Evolutionary conservation across 2,329 filamentous ascomycete species (phyloP).

Genomic region (Scortechinia acanthostroma): DNA sequence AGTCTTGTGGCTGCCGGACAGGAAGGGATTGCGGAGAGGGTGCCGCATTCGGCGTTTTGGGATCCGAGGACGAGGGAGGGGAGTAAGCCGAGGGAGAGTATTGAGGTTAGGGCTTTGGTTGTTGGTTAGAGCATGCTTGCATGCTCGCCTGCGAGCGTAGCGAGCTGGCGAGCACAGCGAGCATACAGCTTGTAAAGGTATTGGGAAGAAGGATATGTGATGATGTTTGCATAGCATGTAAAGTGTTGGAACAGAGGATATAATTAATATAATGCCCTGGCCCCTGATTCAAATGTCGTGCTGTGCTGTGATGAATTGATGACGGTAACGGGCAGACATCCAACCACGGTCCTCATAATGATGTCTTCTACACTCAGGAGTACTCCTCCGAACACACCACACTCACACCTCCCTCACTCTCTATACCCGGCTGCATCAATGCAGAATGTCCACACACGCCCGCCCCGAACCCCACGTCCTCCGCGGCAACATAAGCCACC

Average conservation of each 20-base stretch:
- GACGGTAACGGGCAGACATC: too few relatives aligned
- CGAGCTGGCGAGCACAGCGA: too few relatives aligned
- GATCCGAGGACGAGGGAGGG: constrained; percentile 43
- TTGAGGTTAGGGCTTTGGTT: constrained; percentile 56
- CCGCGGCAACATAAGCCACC: neutral
- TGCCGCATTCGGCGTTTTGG: constrained; percentile 44
- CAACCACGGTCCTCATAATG: too few relatives aligned
- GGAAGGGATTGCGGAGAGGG: constrained; percentile 30
- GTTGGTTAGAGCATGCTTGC: too few relatives aligned
- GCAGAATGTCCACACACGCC: too few relatives aligned
- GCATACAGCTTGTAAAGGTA: too few relatives aligned
- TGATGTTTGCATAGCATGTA: neutral
- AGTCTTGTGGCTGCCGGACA: constrained; percentile 27
- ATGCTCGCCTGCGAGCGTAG: too few relatives aligned
- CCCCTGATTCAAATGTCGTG: neutral
- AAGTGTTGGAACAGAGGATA: neutral
- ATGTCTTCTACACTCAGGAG: too few relatives aligned
- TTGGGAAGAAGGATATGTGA: neutral
- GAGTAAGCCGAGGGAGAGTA: constrained; percentile 45
- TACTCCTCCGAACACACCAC: too few relatives aligned
- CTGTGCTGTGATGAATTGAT: neutral
- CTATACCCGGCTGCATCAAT: too few relatives aligned
- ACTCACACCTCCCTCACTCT: too few relatives aligned
- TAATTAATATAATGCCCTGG: neutral
- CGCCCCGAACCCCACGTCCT: neutral